Evolutionary conservation across 2,329 filamentous ascomycete species (phyloP).

Genomic region (Arthrobotrys sinensis): DNA sequence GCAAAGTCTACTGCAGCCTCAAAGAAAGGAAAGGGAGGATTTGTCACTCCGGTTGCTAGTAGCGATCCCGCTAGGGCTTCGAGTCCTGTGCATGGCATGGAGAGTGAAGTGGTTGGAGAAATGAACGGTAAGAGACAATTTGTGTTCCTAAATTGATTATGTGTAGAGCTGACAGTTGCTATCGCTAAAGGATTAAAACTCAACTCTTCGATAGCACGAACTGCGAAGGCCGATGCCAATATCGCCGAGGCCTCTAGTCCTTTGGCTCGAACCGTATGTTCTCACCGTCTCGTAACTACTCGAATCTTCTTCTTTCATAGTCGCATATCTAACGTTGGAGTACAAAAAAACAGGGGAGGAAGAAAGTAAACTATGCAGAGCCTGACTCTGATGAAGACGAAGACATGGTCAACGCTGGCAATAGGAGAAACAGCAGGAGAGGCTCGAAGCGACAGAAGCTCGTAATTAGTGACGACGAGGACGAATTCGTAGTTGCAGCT

Average conservation of each 20-base stretch:
- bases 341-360: conserved; percentile 71
- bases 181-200: conserved; percentile 36
- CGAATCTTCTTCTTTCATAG: not conserved
- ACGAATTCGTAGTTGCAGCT: conserved; percentile 75
- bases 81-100: conserved; percentile 48
- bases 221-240: conserved; percentile 41
- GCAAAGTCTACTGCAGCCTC: conserved; percentile 17
- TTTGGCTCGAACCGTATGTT: conserved; percentile 44
- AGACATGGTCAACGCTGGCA: conserved; percentile 68
- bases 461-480: conserved; percentile 78
- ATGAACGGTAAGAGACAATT: conserved; percentile 43
- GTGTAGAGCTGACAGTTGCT: not conserved
- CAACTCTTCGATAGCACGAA: conserved; percentile 45
- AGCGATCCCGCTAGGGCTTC: conserved; percentile 53
- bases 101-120: conserved; percentile 45
- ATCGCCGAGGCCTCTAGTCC: conserved; percentile 52
- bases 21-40: conserved; percentile 43
- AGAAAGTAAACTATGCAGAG: conserved; percentile 84
- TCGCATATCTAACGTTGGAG: not conserved
- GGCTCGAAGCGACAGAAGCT: conserved; percentile 72
- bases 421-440: conserved; percentile 72
- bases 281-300: not conserved
- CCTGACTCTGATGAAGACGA: conserved; percentile 85
- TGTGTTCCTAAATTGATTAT: not conserved
- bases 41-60: conserved; percentile 51